These are phyloP conservation scores for Dendrothele bispora DNA, from an alignment of 768 basidiomycete genomes.

Conservation along the genomic window DNA sequence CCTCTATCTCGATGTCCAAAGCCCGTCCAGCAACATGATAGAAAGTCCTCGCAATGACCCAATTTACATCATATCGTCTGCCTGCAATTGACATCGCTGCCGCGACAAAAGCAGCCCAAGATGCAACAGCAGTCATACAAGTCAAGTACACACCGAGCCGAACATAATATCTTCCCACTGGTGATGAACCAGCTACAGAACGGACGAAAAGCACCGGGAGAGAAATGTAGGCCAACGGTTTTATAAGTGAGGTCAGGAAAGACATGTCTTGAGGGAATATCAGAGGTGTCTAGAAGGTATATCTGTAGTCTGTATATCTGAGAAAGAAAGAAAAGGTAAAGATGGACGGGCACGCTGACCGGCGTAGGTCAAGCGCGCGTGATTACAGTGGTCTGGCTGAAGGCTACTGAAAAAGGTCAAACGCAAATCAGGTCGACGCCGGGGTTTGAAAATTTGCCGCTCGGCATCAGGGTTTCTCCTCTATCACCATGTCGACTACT, in stretches of 20 bases:
- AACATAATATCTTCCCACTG: constrained; percentile 68
- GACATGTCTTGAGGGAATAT: constrained; percentile 47
- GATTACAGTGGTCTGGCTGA: no score
- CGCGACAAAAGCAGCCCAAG: constrained; percentile 69
- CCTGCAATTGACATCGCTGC: constrained; percentile 67
- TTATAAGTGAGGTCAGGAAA: constrained; percentile 57
- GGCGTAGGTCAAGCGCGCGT: no score
- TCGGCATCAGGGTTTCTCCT: no score
- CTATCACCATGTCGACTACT: background rate
- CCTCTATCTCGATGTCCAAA: constrained; percentile 66
- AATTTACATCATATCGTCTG: constrained; percentile 77
- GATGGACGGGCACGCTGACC: no score
- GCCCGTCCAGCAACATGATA: constrained; percentile 64
- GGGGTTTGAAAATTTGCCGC: no score
- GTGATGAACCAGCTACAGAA: constrained; percentile 54
- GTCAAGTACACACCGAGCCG: constrained; percentile 72
- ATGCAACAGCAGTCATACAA: constrained; percentile 66
- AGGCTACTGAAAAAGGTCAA: no score
- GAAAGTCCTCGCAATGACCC: constrained; percentile 81
- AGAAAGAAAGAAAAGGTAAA: no score
- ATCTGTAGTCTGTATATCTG: no score
- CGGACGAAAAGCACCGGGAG: constrained; percentile 69
- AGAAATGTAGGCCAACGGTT: constrained; percentile 75
- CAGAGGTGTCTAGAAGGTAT: background rate
- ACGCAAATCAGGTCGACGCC: no score